Evolutionary conservation across 257 asterid species (phyloP).

Genomic region (Primulina huaijiensis): DNA sequence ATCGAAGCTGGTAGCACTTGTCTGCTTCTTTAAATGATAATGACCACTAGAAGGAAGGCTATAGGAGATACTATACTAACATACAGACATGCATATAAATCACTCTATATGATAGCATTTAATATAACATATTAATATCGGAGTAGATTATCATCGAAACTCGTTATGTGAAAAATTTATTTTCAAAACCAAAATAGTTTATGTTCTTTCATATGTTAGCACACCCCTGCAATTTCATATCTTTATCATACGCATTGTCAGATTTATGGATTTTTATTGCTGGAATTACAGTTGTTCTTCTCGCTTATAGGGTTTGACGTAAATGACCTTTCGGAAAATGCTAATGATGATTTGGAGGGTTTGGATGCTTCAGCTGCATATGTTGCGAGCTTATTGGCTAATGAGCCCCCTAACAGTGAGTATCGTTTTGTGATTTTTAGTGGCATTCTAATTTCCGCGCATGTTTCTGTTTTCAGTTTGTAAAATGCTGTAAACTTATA

Average conservation of each 20-base stretch:
- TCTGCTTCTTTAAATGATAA: background rate
- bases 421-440: constrained; percentile 19
- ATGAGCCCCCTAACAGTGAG: constrained; percentile 80
- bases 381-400: constrained; percentile 85
- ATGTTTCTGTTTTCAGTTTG: constrained; percentile 11
- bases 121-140: background rate
- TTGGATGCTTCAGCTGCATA: constrained; percentile 84
- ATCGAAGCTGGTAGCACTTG: background rate
- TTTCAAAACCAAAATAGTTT: background rate
- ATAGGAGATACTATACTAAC: background rate
- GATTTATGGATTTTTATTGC: constrained; percentile 12
- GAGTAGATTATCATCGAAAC: background rate
- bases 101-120: background rate
- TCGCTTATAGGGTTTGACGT: constrained; percentile 77
- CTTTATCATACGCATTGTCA: constrained; percentile 1
- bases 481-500: constrained; percentile 1
- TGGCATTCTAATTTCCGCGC: background rate
- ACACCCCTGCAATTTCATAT: background rate
- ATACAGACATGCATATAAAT: background rate
- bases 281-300: constrained; percentile 21
- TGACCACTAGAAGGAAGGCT: background rate
- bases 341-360: constrained; percentile 69
- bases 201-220: background rate
- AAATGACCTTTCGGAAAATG: constrained; percentile 76
- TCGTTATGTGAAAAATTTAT: background rate